Base-by-base conservation (phyloP, 1,284 basidiomycete genomes). In the Athelia psychrophila region DNA sequence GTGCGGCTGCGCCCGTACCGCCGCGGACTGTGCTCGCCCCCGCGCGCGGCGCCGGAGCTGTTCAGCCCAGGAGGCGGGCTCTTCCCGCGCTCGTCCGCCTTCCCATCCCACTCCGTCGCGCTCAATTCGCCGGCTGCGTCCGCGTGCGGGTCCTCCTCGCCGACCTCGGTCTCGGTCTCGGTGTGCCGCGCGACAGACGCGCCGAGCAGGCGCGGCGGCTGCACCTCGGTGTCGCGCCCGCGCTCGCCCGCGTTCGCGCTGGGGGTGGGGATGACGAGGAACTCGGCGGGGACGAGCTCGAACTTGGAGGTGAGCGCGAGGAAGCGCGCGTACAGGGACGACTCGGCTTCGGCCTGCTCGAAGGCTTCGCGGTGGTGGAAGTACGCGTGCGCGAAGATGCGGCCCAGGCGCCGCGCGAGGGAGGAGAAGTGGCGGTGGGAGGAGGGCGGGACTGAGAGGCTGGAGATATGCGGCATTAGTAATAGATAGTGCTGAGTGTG, bases 311-410 rank as follows among this genome's bases (percentile, higher is more conserved):
- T 89, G 52, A 98, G 81, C 2, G 86, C 86, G 49, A 91, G 80
- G 75, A 98, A 98, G 56, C 95, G 88, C 25, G 89, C 87, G 63
- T 98, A 98, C 1, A 98, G 77, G 0, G 89, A 90, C 4, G 90
- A 94, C 67, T 98, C 93, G 2, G 87, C 90, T 69, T 96, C 93
- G 42, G 91, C 91, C 61, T 91, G 86, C 59, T 93, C 86, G 62
- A 95, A 98, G 0, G 86, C 83, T 62, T 96, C 95, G 52, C 91
- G 86, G 69, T 98, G 93, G 66, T 93, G 91, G 72, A 89, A 94
- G 73, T 93, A 96, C 1, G 95, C 93, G 68, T 99, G 96, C 0
- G 92, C 92, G 66, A 99, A 98, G 61, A 98, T 95, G 46, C 96
- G 84, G 5, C 94, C 94, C 2, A 98, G 82, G 10, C 96, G 84